Conservation (phyloP, 805 yeast species). For the Pichia eremophila region DNA sequence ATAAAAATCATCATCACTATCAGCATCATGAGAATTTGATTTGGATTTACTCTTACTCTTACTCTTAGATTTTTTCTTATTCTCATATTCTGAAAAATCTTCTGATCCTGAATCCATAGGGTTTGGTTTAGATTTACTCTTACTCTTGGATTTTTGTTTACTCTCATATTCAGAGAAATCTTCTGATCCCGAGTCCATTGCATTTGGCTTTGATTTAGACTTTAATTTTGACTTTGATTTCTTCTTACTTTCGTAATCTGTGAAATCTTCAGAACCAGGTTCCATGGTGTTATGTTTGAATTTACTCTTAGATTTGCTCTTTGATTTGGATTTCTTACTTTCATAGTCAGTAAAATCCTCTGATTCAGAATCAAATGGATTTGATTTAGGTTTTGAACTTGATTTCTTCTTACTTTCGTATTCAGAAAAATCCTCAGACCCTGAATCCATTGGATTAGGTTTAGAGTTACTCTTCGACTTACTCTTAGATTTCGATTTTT, state of each 20-base stretch:
- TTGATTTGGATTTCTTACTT: background rate
- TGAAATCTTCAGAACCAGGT: background rate
- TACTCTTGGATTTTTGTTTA: no score
- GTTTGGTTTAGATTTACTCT: background rate
- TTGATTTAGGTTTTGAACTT: background rate
- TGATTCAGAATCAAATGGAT: conserved; percentile 1
- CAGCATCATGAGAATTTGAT: conserved; percentile 1
- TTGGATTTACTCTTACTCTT: background rate
- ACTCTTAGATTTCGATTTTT: conserved; percentile 5
- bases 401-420: background rate
- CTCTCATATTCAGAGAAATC: no score
- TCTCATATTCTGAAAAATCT: no score
- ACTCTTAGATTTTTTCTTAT: no score
- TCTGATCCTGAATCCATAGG: no score
- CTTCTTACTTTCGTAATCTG: background rate
- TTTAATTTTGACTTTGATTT: background rate
- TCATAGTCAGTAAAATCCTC: background rate
- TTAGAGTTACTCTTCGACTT: background rate
- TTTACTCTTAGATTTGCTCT: background rate
- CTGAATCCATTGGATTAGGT: background rate
- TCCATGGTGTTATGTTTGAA: background rate
- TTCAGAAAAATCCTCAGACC: conserved; percentile 1
- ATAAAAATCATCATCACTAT: background rate
- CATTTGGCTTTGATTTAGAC: background rate
- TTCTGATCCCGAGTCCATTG: no score